Conservation (phyloP, 257 asterid species). For the Solanum lycopersicoides region DNA sequence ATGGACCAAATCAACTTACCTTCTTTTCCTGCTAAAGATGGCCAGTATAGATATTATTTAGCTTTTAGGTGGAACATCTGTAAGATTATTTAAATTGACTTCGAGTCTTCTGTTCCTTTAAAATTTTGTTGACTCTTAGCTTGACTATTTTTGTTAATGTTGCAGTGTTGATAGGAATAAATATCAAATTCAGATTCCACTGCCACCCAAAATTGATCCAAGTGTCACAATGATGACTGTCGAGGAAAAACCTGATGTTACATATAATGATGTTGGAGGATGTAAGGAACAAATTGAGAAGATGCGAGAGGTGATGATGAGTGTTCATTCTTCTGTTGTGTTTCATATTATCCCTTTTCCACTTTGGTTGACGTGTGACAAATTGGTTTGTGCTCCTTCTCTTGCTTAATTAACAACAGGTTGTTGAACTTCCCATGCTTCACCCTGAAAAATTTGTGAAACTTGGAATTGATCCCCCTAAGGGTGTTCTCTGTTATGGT, state of each 20-base stretch:
- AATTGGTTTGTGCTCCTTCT: background rate
- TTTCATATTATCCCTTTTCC: background rate
- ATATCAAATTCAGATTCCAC: slow-evolving; percentile 93
- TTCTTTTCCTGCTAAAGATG: background rate
- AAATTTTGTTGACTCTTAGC: background rate
- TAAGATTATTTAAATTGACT: background rate
- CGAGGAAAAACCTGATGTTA: slow-evolving; percentile 97
- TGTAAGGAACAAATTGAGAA: slow-evolving; percentile 97
- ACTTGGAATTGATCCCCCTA: slow-evolving; percentile 97
- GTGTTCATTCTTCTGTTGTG: background rate
- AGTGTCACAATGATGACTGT: slow-evolving; percentile 99
- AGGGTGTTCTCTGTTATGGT: slow-evolving; percentile 95
- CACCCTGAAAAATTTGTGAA: slow-evolving; percentile 95
- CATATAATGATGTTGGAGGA: slow-evolving; percentile 96
- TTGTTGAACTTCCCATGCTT: slow-evolving; percentile 98
- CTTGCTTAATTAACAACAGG: slow-evolving; percentile 28
- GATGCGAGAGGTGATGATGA: slow-evolving; percentile 78
- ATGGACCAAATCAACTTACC: background rate
- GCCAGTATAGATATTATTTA: background rate
- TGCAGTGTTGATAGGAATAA: slow-evolving; percentile 90
- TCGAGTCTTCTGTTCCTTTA: background rate
- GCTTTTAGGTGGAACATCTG: background rate
- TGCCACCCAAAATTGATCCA: slow-evolving; percentile 98
- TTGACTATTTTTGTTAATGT: slow-evolving; percentile 7
- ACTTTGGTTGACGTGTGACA: background rate